Evolutionary conservation across 2,329 filamentous ascomycete species (phyloP), one percentile per base, ranked within the genome.

Genomic region (Rhexocercosporidium sp.): DNA sequence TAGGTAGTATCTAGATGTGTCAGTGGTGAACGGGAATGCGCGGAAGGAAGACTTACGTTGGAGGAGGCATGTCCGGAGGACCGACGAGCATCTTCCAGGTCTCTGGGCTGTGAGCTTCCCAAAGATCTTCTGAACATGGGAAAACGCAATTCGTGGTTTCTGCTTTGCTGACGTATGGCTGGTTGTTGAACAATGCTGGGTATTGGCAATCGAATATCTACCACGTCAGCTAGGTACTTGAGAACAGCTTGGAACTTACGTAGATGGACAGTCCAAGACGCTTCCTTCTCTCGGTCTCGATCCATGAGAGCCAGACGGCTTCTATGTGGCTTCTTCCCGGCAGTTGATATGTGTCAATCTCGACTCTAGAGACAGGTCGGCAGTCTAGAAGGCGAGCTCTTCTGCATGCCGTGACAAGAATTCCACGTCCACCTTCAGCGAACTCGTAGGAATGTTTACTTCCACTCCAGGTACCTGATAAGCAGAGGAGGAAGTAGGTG

Each of bases 71-170:
- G 16, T 72, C 70, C 18, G 69, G 63, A 8, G 70, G 62, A 1
- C 73, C 71, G 5, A 75, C 56, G 4, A 73, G 62, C 53, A 69
- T 67, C 29, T 71, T 73, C 74, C 74, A 76, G 5, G 64, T 62
- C 61, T 70, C 68, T 12, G 70, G 60, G 16, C 66, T 67, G n/a
- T 71, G 65, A 0, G 73, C 70, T 49, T 72, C 69, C 73, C 73
- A 76, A 41, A 69, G 71, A 18, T 73, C 69, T 56, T 73, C 72
- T 4, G 71, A 53, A 37, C 74, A 76, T 3, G 74, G 73, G 29
- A 76, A 76, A 5, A 70, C 69, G 20, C 71, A 75, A 49, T 74
- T 76, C n/a, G 74, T 75, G 14, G 74, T 75, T 64, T 76, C 74
- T 12, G 74, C 73, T 66, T 75, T 75, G 57, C 67, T 69, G 34